Evolutionary conservation across 2,329 filamentous ascomycete species (phyloP).

Genomic region (Apiospora marii): DNA sequence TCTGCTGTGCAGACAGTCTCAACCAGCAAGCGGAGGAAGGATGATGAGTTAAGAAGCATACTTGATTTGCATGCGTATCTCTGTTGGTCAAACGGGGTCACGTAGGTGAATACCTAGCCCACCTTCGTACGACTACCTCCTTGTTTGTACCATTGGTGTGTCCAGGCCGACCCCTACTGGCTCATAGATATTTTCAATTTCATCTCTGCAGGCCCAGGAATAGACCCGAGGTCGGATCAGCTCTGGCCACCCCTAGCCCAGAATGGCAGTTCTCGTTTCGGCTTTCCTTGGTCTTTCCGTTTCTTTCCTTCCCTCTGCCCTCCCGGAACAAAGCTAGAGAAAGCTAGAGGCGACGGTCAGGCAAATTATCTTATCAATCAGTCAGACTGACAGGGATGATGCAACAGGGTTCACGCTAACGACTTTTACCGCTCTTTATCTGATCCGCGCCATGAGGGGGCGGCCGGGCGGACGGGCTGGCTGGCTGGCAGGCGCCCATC

Average conservation of each 20-base stretch:
- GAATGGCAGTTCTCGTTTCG: not conserved
- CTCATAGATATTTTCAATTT: not conserved
- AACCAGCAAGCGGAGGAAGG: not conserved
- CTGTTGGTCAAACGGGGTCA: not conserved
- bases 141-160: not conserved
- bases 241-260: not conserved
- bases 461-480: not conserved
- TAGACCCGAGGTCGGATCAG: conserved; percentile 6
- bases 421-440: conserved; percentile 17
- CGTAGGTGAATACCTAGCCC: not conserved
- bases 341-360: not conserved
- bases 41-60: conserved; percentile 6
- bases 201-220: not conserved
- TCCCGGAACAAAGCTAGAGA: not conserved
- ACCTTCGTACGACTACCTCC: not conserved
- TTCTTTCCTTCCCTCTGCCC: not conserved
- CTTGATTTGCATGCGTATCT: not conserved
- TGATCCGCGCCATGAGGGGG: not conserved
- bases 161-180: not conserved
- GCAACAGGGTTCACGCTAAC: not conserved
- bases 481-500: not conserved
- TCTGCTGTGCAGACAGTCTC: not conserved
- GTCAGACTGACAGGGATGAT: conserved; percentile 10
- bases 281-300: not conserved
- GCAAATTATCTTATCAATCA: conserved; percentile 25